phyloP scores from a whole-genome alignment of 164 flowering plant species.

The Berberis vulgaris region DNA sequence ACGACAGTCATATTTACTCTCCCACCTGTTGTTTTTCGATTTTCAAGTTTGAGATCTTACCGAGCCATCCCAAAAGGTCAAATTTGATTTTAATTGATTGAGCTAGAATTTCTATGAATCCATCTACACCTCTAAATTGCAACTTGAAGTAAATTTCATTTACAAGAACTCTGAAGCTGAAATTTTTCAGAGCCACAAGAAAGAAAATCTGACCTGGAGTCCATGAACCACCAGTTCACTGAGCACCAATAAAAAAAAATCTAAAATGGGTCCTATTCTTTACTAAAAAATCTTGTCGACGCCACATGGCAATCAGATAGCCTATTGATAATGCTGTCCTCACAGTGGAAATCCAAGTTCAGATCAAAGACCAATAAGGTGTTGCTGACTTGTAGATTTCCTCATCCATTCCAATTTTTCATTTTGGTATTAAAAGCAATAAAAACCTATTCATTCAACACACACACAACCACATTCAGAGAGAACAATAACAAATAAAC shows the following conservation, averaged over 20 bases:
- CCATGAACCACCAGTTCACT: not conserved
- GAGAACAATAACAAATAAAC: too few species aligned
- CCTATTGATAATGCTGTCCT: not conserved
- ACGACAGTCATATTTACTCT: too few species aligned
- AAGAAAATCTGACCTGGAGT: not conserved
- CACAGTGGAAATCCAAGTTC: slow-evolving; percentile 8
- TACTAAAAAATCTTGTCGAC: slow-evolving; percentile 4
- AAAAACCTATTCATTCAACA: not conserved
- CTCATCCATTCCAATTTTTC: slow-evolving; percentile 10
- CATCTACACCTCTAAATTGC: too few species aligned
- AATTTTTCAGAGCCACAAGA: too few species aligned
- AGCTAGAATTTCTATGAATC: too few species aligned
- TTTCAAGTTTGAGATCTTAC: too few species aligned
- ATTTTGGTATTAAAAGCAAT: slow-evolving; percentile 2
- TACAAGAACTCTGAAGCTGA: too few species aligned
- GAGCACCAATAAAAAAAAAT: not conserved
- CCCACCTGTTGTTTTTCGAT: too few species aligned
- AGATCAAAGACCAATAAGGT: slow-evolving; percentile 7
- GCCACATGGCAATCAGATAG: slow-evolving; percentile 8
- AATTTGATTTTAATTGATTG: too few species aligned
- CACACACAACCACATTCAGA: not conserved
- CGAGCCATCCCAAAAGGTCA: too few species aligned
- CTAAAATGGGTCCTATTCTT: not conserved
- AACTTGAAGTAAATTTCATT: too few species aligned
- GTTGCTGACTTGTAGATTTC: slow-evolving; percentile 14